phyloP scores from a whole-genome alignment of 2,329 filamentous ascomycete genomes.

The Penicillium digitatum region DNA sequence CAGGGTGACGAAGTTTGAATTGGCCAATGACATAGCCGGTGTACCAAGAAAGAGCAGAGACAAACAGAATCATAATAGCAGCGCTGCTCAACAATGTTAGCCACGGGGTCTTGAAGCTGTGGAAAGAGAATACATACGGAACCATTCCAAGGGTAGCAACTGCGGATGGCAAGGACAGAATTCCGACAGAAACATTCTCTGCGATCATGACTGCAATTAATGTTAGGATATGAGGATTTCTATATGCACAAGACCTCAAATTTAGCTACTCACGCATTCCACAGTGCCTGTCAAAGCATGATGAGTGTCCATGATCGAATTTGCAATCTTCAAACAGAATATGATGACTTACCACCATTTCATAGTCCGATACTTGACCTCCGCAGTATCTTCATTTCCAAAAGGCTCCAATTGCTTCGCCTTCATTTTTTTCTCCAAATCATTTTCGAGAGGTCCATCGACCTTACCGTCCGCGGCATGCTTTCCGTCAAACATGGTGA shows the following conservation, averaged over 20 bases:
- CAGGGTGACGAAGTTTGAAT: slow-evolving; percentile 55
- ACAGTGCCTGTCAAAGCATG: slow-evolving; percentile 27
- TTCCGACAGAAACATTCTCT: slow-evolving; percentile 56
- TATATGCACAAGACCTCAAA: neutral
- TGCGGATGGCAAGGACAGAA: slow-evolving; percentile 54
- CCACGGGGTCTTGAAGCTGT: neutral
- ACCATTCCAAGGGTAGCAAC: slow-evolving; percentile 54
- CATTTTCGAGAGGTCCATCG: slow-evolving; percentile 12
- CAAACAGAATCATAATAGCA: slow-evolving; percentile 50
- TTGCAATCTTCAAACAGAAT: neutral
- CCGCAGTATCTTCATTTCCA: slow-evolving; percentile 37
- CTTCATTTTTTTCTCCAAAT: slow-evolving; percentile 16
- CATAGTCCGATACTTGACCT: slow-evolving; percentile 51
- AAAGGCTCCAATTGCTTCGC: slow-evolving; percentile 33
- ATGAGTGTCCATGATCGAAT: slow-evolving; percentile 6
- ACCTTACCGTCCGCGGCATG: slow-evolving; percentile 11
- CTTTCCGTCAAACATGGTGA: slow-evolving; percentile 19
- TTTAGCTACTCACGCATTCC: slow-evolving; percentile 33
- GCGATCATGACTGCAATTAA: slow-evolving; percentile 52
- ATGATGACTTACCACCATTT: slow-evolving; percentile 37
- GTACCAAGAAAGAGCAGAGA: slow-evolving; percentile 56
- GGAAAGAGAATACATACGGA: slow-evolving; percentile 36
- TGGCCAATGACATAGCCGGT: slow-evolving; percentile 58
- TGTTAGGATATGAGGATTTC: slow-evolving; percentile 6
- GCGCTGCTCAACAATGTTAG: slow-evolving; percentile 33